These are phyloP conservation scores for Yarrowia galli DNA, from an alignment of 1,139 yeast species.

Conservation along the genomic window DNA sequence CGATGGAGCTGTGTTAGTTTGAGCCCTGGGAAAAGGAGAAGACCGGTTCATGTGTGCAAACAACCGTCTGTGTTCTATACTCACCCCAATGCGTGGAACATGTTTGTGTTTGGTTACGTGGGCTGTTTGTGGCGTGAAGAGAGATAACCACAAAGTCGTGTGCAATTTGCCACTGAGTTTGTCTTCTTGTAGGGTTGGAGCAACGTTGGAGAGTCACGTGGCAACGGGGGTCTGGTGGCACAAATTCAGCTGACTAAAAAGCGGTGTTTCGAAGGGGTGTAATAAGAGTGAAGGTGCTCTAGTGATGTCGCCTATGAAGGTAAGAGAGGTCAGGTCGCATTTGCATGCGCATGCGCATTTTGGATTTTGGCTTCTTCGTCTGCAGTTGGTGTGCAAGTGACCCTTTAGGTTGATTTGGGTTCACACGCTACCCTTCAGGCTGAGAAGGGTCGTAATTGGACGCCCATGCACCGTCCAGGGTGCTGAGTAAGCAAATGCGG, in stretches of 20 bases:
- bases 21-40: neutral
- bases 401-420: conserved; percentile 11
- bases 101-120: neutral
- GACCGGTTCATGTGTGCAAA: neutral
- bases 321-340: conserved; percentile 15
- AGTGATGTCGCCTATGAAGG: conserved; percentile 11
- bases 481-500: neutral
- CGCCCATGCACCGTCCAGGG: neutral
- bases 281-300: neutral
- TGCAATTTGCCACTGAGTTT: conserved; percentile 37
- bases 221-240: neutral
- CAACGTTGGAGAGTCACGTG: conserved; percentile 17
- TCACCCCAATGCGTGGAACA: conserved; percentile 36
- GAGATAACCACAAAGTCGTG: conserved; percentile 10
- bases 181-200: neutral
- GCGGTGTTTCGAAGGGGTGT: neutral
- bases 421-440: neutral
- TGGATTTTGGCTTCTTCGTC: conserved; percentile 14
- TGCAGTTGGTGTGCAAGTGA: conserved; percentile 25
- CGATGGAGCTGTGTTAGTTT: conserved; percentile 46
- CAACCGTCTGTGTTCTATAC: neutral
- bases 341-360: conserved; percentile 32
- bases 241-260: neutral
- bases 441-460: neutral
- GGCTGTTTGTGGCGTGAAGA: neutral